A percentile compares a stretch with the other conserved stretches of the same genome.
These are phyloP conservation scores for Setomelanomma holmii DNA, from an alignment of 2,329 filamentous ascomycete genomes.

Conservation along the genomic window DNA sequence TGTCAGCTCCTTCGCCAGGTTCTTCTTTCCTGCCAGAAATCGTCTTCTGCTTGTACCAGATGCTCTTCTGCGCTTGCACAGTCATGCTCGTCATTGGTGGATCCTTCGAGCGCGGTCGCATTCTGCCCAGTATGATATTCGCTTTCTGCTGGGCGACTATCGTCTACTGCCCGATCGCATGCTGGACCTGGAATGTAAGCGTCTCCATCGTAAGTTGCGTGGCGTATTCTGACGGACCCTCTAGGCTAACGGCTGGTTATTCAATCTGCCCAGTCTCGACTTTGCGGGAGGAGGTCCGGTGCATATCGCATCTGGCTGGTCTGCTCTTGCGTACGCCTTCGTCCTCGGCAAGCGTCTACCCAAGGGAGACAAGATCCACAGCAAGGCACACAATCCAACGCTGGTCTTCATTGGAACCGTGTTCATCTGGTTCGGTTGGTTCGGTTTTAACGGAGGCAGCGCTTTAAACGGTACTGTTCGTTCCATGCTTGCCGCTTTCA, in stretches of 20 bases:
- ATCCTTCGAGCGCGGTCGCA: conserved; percentile 69
- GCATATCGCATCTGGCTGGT: conserved; percentile 68
- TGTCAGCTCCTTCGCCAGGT: conserved; percentile 66
- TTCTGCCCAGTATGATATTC: conserved; percentile 70
- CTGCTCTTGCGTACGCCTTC: conserved; percentile 69
- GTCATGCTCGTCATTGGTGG: conserved; percentile 72
- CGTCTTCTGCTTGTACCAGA: conserved; percentile 70
- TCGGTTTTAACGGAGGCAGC: conserved; percentile 65
- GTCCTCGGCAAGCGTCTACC: conserved; percentile 66
- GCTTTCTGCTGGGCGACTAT: conserved; percentile 69
- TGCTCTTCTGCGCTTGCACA: conserved; percentile 68
- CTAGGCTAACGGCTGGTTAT: conserved; percentile 63
- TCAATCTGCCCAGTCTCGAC: conserved; percentile 65
- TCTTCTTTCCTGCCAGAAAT: conserved; percentile 67
- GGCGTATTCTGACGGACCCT: conserved; percentile 4
- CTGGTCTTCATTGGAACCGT: conserved; percentile 70
- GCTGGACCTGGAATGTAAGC: conserved; percentile 71
- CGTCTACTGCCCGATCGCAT: conserved; percentile 69
- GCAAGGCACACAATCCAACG: conserved; percentile 68
- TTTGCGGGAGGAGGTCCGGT: conserved; percentile 70
- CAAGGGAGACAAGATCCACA: conserved; percentile 56
- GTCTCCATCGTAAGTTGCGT: too few relatives aligned
- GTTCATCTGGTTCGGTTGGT: conserved; percentile 71
- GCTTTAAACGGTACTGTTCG: conserved; percentile 57
- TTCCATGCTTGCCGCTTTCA: conserved; percentile 63